phyloP scores from a whole-genome alignment of 1,139 yeast genomes.

The Suhomyces maxii region DNA sequence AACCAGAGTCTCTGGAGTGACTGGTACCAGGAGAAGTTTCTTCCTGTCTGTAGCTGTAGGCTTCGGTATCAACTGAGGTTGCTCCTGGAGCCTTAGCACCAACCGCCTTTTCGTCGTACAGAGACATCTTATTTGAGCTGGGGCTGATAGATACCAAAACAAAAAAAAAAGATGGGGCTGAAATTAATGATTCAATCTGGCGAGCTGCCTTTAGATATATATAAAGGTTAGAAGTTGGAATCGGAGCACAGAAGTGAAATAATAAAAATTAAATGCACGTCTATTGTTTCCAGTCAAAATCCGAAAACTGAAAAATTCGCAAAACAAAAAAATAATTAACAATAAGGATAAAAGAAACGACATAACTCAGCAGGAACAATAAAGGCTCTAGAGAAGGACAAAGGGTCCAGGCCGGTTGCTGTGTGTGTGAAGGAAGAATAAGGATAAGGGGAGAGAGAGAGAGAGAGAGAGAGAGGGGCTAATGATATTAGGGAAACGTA shows the following conservation, averaged over 20 bases:
- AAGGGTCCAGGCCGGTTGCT: too few species aligned
- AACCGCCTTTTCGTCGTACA: constrained; percentile 20
- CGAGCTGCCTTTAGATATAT: too few species aligned
- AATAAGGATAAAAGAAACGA: background rate
- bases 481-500: too few species aligned
- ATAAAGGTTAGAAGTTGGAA: too few species aligned
- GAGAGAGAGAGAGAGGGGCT: too few species aligned
- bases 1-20: constrained; percentile 2
- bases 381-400: background rate
- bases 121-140: background rate
- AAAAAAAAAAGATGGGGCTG: too few species aligned
- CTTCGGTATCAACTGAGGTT: constrained; percentile 14
- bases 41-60: constrained; percentile 15
- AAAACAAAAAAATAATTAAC: constrained; percentile 5
- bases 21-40: constrained; percentile 6
- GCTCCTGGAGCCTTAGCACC: constrained; percentile 18
- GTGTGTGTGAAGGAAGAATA: too few species aligned
- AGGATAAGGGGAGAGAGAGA: too few species aligned
- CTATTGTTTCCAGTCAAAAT: background rate
- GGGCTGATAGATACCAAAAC: too few species aligned
- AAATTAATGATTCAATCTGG: too few species aligned
- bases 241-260: background rate
- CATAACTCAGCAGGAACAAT: background rate
- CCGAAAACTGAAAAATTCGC: constrained; percentile 7
- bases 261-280: background rate